phyloP scores from a whole-genome alignment of 306 rosid species.

The Mimosa bimucronata region DNA sequence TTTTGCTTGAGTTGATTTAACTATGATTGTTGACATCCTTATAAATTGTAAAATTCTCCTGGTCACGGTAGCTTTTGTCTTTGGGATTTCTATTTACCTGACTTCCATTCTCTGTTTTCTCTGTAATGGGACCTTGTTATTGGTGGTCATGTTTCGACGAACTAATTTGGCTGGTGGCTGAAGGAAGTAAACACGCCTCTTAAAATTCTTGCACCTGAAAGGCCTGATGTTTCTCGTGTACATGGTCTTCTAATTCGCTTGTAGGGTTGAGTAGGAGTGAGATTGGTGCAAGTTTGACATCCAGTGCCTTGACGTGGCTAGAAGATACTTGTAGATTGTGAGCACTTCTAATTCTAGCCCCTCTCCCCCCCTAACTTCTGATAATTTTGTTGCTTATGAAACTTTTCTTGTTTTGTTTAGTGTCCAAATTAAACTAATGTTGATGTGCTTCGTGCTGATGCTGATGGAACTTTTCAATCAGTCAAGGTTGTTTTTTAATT shows the following conservation, averaged over 20 bases:
- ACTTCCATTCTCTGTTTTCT: neutral
- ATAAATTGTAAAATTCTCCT: neutral
- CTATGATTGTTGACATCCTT: neutral
- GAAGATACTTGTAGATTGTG: constrained; percentile 31
- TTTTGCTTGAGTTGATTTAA: neutral
- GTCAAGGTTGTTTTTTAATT: constrained; percentile 65
- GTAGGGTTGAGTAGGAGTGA: too few relatives aligned
- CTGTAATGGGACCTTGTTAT: neutral
- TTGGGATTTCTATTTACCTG: constrained; percentile 19
- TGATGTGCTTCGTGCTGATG: constrained; percentile 72
- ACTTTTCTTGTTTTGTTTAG: neutral
- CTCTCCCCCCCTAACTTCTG: neutral
- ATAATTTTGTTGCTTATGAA: constrained; percentile 25
- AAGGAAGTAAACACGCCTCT: constrained; percentile 12
- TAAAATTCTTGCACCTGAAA: constrained; percentile 22
- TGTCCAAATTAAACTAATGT: constrained; percentile 49
- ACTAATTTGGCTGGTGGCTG: constrained; percentile 5
- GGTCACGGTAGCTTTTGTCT: neutral
- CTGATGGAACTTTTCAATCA: constrained; percentile 71
- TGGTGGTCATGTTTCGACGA: neutral
- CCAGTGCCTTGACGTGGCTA: constrained; percentile 20
- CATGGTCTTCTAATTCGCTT: constrained; percentile 5
- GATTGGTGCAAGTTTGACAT: constrained; percentile 6
- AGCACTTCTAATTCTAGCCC: neutral
- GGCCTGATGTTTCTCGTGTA: neutral